Conservation (phyloP, 768 basidiomycete species). For the Lentinula guzmanii region DNA sequence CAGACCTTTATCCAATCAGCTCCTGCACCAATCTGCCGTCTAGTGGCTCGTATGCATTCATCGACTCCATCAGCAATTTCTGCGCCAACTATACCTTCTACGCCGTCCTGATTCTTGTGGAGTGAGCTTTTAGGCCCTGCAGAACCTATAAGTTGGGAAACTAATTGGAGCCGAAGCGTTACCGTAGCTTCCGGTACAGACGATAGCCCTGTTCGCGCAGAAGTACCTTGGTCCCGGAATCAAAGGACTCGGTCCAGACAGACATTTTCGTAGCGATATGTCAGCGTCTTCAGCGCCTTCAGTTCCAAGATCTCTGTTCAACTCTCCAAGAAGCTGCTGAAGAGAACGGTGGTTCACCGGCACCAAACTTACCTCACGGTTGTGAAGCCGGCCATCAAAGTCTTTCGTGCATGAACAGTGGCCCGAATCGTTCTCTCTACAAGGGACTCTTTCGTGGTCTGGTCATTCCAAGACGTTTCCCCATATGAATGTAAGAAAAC, state of each 20-base stretch:
- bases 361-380: conserved; percentile 41
- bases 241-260: conserved; percentile 39
- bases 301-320: conserved; percentile 57
- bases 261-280: conserved; percentile 48
- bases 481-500: conserved; percentile 59
- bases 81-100: conserved; percentile 53
- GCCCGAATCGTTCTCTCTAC: conserved; percentile 58
- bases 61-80: conserved; percentile 54
- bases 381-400: conserved; percentile 58
- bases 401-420: conserved; percentile 50
- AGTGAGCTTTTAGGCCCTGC: conserved; percentile 50
- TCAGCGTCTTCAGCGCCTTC: conserved; percentile 64
- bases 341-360: background rate
- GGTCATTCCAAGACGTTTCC: conserved; percentile 58
- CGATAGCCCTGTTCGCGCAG: conserved; percentile 53
- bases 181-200: conserved; percentile 59
- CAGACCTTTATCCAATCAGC: conserved; percentile 65
- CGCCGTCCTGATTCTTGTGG: conserved; percentile 39
- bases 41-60: conserved; percentile 48
- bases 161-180: conserved; percentile 8
- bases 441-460: conserved; percentile 50
- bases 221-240: conserved; percentile 63
- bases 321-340: background rate
- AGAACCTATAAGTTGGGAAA: background rate
- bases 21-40: conserved; percentile 57